Evolutionary conservation across 2,329 filamentous ascomycete species (phyloP).

Genomic region (Venturia carpophila): DNA sequence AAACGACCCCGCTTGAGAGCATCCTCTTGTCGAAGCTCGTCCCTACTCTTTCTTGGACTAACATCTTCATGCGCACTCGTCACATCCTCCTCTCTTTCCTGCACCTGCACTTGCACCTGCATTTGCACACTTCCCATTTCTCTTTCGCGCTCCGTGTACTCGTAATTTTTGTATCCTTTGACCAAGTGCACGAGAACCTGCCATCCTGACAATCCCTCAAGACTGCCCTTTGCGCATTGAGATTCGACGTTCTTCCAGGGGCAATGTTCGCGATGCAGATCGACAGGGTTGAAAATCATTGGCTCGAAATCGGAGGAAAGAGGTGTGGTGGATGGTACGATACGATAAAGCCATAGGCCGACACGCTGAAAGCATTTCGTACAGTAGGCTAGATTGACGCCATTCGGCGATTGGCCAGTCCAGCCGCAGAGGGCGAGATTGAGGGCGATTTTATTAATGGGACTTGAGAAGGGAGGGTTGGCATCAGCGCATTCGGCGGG

Average conservation of each 20-base stretch:
- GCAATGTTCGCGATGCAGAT: conserved; percentile 35
- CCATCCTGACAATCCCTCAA: conserved; percentile 17
- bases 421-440: conserved; percentile 40
- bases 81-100: not conserved
- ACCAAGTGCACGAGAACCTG: conserved; percentile 14
- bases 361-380: conserved; percentile 79
- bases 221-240: conserved; percentile 21
- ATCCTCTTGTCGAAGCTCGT: conserved; percentile 18
- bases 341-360: conserved; percentile 80
- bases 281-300: conserved; percentile 31
- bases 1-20: conserved; percentile 5
- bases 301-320: conserved; percentile 25
- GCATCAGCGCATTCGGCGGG: not conserved
- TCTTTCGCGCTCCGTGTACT: not conserved
- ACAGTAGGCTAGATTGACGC: conserved; percentile 70
- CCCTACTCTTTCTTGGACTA: conserved; percentile 2
- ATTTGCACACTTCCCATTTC: not conserved
- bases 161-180: conserved; percentile 2
- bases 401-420: conserved; percentile 48
- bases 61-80: conserved; percentile 10
- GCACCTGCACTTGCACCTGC: not conserved
- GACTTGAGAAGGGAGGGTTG: not conserved
- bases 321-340: not conserved
- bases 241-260: conserved; percentile 33
- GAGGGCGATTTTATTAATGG: conserved; percentile 24